Evolutionary conservation across 441 rosid species (phyloP).

Genomic region (Populus tomentosa): DNA sequence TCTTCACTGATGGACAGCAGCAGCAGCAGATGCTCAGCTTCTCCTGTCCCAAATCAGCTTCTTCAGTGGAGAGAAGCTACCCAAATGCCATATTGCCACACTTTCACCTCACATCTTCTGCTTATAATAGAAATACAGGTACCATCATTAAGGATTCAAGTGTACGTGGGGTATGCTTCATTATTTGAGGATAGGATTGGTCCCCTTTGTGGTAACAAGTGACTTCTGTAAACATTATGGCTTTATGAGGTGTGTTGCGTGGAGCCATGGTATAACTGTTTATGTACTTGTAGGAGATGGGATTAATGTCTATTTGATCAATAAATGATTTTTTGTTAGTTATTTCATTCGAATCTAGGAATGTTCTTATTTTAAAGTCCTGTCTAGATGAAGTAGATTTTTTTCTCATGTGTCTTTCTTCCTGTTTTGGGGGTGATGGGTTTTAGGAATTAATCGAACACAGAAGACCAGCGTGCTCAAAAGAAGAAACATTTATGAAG

Average conservation of each 20-base stretch:
- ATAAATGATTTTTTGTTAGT: neutral
- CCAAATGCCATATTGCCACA: constrained; percentile 34
- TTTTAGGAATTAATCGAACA: constrained; percentile 21
- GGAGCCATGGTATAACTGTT: neutral
- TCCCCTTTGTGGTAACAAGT: neutral
- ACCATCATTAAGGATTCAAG: neutral
- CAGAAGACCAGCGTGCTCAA: constrained; percentile 12
- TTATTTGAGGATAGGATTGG: constrained; percentile 14
- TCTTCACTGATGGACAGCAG: constrained; percentile 33
- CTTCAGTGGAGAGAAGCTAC: constrained; percentile 17
- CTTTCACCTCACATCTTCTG: constrained; percentile 37
- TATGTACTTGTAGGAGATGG: neutral
- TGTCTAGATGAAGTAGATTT: constrained; percentile 23
- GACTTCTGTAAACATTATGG: neutral
- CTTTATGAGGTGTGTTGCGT: neutral
- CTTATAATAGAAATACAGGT: constrained; percentile 43
- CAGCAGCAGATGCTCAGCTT: constrained; percentile 70
- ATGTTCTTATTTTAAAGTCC: constrained; percentile 23
- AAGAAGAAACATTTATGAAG: constrained; percentile 13
- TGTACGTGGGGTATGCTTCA: neutral
- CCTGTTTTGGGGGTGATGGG: constrained; percentile 21
- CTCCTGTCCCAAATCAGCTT: constrained; percentile 53
- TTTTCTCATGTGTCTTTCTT: constrained; percentile 4
- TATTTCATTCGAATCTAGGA: neutral
- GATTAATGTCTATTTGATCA: constrained; percentile 7